phyloP scores from a whole-genome alignment of 805 yeast genomes.

The Wickerhamomyces bovis region DNA sequence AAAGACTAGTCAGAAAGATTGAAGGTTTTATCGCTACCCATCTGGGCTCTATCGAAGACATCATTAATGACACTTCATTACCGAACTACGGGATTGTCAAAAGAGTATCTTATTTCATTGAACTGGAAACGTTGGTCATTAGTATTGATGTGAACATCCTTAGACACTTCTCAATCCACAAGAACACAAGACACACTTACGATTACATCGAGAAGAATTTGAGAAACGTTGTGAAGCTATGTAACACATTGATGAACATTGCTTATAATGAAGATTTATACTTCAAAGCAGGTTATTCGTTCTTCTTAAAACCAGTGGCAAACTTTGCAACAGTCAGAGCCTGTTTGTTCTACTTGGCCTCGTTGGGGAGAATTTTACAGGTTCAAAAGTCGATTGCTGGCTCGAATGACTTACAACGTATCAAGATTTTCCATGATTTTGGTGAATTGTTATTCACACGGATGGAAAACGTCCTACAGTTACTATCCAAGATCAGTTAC shows the following conservation, averaged over 20 bases:
- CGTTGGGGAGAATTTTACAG: conserved; percentile 14
- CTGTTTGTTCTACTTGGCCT: conserved; percentile 6
- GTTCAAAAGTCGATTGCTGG: conserved; percentile 7
- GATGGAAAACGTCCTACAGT: conserved; percentile 11
- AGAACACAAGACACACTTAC: conserved; percentile 27
- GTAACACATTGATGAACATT: conserved; percentile 29
- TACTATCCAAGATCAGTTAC: conserved; percentile 10
- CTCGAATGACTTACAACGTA: conserved; percentile 4
- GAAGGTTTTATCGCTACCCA: conserved; percentile 26
- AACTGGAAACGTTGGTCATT: conserved; percentile 26
- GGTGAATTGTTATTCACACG: conserved; percentile 2
- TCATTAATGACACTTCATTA: conserved; percentile 8
- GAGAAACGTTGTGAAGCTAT: conserved; percentile 25
- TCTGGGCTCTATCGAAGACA: conserved; percentile 23
- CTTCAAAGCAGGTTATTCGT: conserved; percentile 38
- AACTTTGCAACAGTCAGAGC: conserved; percentile 11
- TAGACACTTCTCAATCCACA: conserved; percentile 32
- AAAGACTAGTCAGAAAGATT: conserved; percentile 26
- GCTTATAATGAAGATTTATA: conserved; percentile 27
- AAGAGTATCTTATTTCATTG: conserved; percentile 19
- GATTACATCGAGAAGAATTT: conserved; percentile 30
- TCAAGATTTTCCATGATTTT: conserved; percentile 10
- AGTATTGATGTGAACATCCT: conserved; percentile 33
- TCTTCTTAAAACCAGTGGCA: conserved; percentile 34
- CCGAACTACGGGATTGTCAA: conserved; percentile 17